Conservation (phyloP, 208 protist genomes). For the Wallacemonas sp. region DNA sequence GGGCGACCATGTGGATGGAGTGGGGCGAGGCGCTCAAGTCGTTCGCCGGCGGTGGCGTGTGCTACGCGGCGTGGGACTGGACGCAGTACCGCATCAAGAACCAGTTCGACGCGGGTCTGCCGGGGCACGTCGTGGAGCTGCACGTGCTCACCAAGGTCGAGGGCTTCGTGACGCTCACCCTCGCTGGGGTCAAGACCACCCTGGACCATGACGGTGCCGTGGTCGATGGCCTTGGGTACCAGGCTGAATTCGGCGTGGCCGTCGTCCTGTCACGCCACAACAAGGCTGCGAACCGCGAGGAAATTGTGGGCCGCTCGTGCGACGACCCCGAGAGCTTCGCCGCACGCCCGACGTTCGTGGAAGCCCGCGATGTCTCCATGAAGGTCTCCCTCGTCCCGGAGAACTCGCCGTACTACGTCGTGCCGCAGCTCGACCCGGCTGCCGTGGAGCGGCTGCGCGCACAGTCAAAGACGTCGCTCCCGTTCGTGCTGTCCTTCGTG, state of each 20-base stretch:
- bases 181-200: slow-evolving; percentile 28
- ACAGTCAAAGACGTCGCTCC: slow-evolving; percentile 16
- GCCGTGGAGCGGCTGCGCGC: slow-evolving; percentile 8
- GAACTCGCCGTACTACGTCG: slow-evolving; percentile 42
- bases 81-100: slow-evolving; percentile 49
- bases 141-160: slow-evolving; percentile 32
- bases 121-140: slow-evolving; percentile 49
- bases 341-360: slow-evolving; percentile 30
- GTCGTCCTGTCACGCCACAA: slow-evolving; percentile 27
- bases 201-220: slow-evolving; percentile 35
- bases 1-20: slow-evolving; percentile 78
- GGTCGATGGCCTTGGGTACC: not conserved
- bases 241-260: slow-evolving; percentile 23
- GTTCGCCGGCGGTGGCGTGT: slow-evolving; percentile 74
- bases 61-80: slow-evolving; percentile 47
- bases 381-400: slow-evolving; percentile 42
- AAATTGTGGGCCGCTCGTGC: slow-evolving; percentile 31
- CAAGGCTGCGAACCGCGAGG: slow-evolving; percentile 20
- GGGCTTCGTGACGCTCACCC: slow-evolving; percentile 37
- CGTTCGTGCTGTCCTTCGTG: slow-evolving; percentile 35
- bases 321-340: slow-evolving; percentile 40
- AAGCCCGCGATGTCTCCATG: slow-evolving; percentile 40
- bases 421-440: slow-evolving; percentile 22
- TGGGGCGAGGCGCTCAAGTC: slow-evolving; percentile 64
- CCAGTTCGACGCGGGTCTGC: slow-evolving; percentile 33